Evolutionary conservation across 2,329 filamentous ascomycete species (phyloP).

Genomic region (Fusarium mangiferae): DNA sequence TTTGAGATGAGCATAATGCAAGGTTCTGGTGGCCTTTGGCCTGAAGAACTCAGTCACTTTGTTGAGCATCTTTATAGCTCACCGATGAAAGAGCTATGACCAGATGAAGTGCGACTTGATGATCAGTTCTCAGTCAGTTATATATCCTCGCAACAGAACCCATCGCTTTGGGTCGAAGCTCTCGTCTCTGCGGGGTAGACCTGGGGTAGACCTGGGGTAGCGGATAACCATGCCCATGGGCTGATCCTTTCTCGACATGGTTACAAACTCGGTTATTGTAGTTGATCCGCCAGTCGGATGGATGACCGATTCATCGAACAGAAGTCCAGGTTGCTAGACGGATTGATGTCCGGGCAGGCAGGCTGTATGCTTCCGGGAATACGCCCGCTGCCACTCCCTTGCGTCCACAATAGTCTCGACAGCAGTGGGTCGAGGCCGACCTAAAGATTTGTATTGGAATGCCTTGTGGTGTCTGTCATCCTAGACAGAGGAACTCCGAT

Average conservation of each 20-base stretch:
- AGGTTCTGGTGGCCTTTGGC: conserved; percentile 21
- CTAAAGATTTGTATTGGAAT: accelerated
- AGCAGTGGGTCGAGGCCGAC: accelerated
- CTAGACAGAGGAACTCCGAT: neutral
- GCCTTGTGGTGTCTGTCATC: accelerated
- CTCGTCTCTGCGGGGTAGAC: conserved; percentile 1
- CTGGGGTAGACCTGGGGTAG: conserved; percentile 31
- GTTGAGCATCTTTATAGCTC: neutral
- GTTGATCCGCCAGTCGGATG: neutral
- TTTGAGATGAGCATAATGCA: conserved; percentile 23
- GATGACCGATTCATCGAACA: neutral
- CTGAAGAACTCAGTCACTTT: conserved; percentile 12
- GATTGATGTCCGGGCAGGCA: neutral
- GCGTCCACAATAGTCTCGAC: neutral
- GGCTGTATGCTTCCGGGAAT: neutral
- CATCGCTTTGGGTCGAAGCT: neutral
- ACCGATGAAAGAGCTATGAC: neutral
- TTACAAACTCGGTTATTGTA: neutral
- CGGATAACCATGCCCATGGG: neutral
- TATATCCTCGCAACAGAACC: neutral
- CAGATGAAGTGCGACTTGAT: accelerated
- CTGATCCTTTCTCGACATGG: neutral
- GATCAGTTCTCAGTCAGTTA: neutral
- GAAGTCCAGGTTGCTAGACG: neutral
- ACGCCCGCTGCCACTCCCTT: neutral